These are phyloP conservation scores for Neofusicoccum cordaticola DNA, from an alignment of 2,329 filamentous ascomycete species.

Conservation along the genomic window DNA sequence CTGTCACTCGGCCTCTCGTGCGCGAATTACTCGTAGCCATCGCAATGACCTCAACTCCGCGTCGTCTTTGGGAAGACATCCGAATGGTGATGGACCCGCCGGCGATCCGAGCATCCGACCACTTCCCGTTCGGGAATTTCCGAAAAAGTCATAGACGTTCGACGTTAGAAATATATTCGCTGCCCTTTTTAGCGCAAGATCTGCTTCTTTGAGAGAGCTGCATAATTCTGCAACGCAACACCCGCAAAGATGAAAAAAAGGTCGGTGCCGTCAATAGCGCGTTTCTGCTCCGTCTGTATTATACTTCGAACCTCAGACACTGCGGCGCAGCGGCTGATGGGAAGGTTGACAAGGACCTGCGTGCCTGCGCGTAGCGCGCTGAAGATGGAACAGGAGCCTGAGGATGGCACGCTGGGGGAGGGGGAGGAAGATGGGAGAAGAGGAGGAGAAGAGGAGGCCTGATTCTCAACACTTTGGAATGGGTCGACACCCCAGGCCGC, in stretches of 20 bases:
- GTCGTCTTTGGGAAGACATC: not conserved
- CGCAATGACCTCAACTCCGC: not conserved
- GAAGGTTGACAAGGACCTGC: not conserved
- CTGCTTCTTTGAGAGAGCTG: not conserved
- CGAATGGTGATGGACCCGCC: no score
- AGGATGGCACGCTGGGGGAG: no score
- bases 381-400: no score
- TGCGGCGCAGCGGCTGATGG: not conserved
- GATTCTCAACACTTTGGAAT: not conserved
- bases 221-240: not conserved
- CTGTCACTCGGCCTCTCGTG: not conserved
- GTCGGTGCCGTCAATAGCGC: not conserved
- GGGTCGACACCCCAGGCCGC: no score
- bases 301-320: not conserved
- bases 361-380: no score
- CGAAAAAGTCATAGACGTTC: not conserved
- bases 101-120: no score
- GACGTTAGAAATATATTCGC: not conserved
- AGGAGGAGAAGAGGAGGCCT: not conserved
- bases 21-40: no score
- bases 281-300: not conserved
- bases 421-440: not conserved
- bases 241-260: not conserved
- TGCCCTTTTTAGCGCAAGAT: no score
- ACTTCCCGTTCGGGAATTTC: not conserved